Base-by-base conservation (phyloP, 2,329 filamentous ascomycete genomes). In the Taxawa tesnikishii region DNA sequence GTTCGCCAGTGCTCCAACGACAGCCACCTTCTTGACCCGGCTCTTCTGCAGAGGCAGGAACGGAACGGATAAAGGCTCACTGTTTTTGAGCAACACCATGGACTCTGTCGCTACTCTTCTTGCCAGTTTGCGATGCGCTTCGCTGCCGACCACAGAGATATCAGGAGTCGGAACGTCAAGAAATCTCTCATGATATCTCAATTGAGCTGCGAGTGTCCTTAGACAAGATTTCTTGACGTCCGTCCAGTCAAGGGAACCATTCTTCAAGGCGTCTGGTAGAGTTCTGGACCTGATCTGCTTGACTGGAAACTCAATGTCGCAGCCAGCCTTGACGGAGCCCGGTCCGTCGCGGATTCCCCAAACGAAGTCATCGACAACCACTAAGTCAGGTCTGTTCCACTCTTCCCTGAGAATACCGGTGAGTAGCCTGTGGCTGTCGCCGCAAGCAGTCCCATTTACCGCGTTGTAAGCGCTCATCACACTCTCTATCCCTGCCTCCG, bases 11-110 rank as follows among this genome's bases (percentile, higher is more conserved):
- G 33, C 33, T 6, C 41, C 41, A 6, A 41, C 11, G 26, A 41
- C 32, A 7, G 37, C 29, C 11, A 41, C 13, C n/a, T 24, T 39
- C 10, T 29, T 31, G 24, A 28, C 18, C 3, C 30, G 24, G 2
- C 15, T 5, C 1, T 36, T 21, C n/a, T n/a, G n/a, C n/a, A n/a
- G n/a, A n/a, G n/a, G n/a, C n/a, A n/a, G n/a, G n/a, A n/a, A n/a
- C n/a, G n/a, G n/a, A n/a, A n/a, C n/a, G n/a, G n/a, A n/a, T n/a
- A n/a, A n/a, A n/a, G n/a, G n/a, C n/a, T n/a, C n/a, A n/a, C n/a
- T n/a, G 21, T 43, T 43, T 28, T 42, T 43, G 18, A 43, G 28
- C 10, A 43, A 28, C 7, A 43, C 41, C 37, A 43, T 42, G 9
- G 31, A 33, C 14, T 33, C 31, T 4, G 34, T 31, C 5, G 40